Evolutionary conservation across 2,329 filamentous ascomycete genomes (phyloP).

Genomic region (Fusarium beomiforme): DNA sequence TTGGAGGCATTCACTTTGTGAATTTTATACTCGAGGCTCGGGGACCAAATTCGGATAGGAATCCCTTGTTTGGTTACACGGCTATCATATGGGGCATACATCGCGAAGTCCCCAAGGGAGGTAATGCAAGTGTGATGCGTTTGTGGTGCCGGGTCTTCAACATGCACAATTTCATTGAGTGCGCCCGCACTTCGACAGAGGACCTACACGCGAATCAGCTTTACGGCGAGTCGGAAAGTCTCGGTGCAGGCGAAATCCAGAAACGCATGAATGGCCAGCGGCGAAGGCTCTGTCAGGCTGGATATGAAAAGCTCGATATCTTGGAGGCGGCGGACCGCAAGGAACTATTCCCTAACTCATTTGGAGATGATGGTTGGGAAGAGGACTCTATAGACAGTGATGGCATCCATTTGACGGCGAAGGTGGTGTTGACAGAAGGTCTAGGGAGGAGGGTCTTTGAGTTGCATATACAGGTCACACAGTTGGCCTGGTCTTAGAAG

Average conservation of each 20-base stretch:
- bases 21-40: neutral
- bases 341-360: constrained; percentile 24
- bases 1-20: constrained; percentile 38
- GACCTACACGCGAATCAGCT: constrained; percentile 8
- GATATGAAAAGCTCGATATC: neutral
- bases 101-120: neutral
- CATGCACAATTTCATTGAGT: constrained; percentile 13
- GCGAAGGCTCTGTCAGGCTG: neutral
- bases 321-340: constrained; percentile 1
- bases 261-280: constrained; percentile 21
- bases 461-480: constrained; percentile 15
- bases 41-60: neutral
- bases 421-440: constrained; percentile 11
- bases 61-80: neutral
- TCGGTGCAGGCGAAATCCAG: constrained; percentile 22
- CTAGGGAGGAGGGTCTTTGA: constrained; percentile 34
- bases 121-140: neutral
- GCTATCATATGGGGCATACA: constrained; percentile 39
- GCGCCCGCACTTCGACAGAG: neutral
- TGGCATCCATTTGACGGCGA: neutral
- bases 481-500: neutral
- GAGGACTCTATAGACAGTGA: constrained; percentile 6
- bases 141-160: constrained; percentile 38
- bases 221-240: constrained; percentile 2
- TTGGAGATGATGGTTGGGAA: neutral